Base-by-base conservation (phyloP, 106 monocot genomes). In the Dendrobium nobile region DNA sequence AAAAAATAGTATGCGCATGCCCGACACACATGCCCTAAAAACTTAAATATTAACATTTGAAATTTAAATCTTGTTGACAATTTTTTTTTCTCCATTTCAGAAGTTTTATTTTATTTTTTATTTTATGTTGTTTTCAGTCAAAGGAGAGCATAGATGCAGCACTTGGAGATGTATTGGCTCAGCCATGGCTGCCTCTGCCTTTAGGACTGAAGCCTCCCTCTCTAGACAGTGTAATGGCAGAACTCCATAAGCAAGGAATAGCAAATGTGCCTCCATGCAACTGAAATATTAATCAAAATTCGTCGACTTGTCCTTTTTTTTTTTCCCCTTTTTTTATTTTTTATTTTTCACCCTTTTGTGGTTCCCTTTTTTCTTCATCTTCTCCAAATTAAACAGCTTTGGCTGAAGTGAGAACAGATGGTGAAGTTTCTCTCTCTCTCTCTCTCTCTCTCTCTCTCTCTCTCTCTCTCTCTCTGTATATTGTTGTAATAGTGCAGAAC, bases 131-230 rank as follows among this genome's bases (percentile, higher is more conserved):
- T 37, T 80, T 77, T 41, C 87, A 96, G 96, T 88, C 92, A 19
- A 93, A 87, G 13, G 96, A 96, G 82, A 85, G 87, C 84, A 85
- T 96, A 76, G 96, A 96, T 47, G 90, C 87, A 42, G 93, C 92
- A 37, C 86, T 96, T 16, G 93, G 93, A 87, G 96, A 92, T 74
- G 96, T 89, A 45, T 80, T 96, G 85, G 83, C 75, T 47, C 93
- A 92, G 81, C 92, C 96, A 88, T 96, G 90, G 88, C 77, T 80
- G 86, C 93, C 93, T 37, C 80, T 96, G 79, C 96, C 96, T 6
- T 88, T 96, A 18, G 96, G 96, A 27, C 80, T 96, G 75, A 96
- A 93, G 85, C 88, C 96, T 45, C 96, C 96, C 1, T 90, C 96
- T 1, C 28, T 89, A 61, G 96, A 96, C 20, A 80, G 93, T 54